Evolutionary conservation across 805 yeast genomes (phyloP), one percentile per base, ranked within the genome.

Genomic region (Saccharomycopsis sp.): DNA sequence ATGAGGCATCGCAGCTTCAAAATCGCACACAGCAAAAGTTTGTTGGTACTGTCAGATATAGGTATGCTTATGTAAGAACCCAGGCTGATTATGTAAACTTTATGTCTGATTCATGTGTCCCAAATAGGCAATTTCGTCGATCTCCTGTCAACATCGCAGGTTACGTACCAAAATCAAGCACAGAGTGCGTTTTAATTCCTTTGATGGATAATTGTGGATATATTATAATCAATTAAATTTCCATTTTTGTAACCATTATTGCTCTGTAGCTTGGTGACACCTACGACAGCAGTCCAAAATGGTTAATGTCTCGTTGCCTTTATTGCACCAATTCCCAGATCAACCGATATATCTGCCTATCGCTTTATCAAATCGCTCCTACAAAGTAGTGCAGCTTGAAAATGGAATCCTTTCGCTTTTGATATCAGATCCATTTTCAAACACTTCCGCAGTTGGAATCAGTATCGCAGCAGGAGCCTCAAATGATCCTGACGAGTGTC

Each of bases 381-480:
- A 82, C 64, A 76, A 76, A 52, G 64, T 77, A 1, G 68, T 85
- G 2, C 69, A 72, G 42, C 77, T 93, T 14, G 77, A 82, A 1
- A 91, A 92, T 71, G 94, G 94, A 0, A 72, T 92, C 1, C 71
- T 78, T 42, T 81, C 83, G 0, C 72, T 93, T 1, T 67, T 94
- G 24, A 79, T 94, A 15, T 88, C 91, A 1, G 97, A 93, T 65
- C 85, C 92, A 0, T 72, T 83, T 0, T 80, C 83, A 15, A 84
- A 81, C 51, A 64, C 77, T 14, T 85, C 87, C 2, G 79, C 94
- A 0, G 85, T 88, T 19, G 83, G 96, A 0, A 65, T 93, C 3
- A 81, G 89, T 44, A 89, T 91, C 1, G 85, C 85, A 2, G 75
- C 89, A 0, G 99, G 99, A 7, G 84, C 96, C 1, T 85, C 84